These are phyloP conservation scores for Desmodesmus armatus DNA, from an alignment of 139 green algal species.

Conservation along the genomic window DNA sequence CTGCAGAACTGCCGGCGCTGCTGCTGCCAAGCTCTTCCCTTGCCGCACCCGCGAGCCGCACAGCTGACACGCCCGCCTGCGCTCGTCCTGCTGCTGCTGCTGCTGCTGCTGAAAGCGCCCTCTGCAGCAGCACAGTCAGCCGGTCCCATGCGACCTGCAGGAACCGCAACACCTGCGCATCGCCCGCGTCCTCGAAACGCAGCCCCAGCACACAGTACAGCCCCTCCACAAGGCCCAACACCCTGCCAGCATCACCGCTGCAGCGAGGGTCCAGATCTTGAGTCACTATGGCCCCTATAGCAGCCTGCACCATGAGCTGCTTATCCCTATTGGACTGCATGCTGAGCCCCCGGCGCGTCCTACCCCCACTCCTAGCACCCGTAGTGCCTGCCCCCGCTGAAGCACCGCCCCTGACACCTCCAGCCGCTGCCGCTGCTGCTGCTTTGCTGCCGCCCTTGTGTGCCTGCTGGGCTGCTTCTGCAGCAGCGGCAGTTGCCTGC, in stretches of 20 bases:
- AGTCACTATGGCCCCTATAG: not conserved
- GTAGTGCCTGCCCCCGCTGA: not conserved
- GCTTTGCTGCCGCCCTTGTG: not conserved
- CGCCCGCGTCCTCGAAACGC: not conserved
- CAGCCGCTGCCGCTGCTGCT: not conserved
- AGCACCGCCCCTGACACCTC: not conserved
- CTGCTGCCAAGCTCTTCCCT: not conserved
- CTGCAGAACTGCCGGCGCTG: slow-evolving; percentile 18
- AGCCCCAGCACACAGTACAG: slow-evolving; percentile 9
- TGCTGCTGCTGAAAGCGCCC: not conserved
- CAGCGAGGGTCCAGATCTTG: slow-evolving; percentile 13
- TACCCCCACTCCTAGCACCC: not conserved
- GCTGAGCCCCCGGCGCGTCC: not conserved
- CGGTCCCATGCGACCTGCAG: slow-evolving; percentile 9
- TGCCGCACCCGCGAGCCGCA: not conserved
- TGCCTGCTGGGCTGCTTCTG: no score
- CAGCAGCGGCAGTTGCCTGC: no score
- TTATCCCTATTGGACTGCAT: not conserved
- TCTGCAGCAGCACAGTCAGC: not conserved
- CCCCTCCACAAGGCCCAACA: slow-evolving; percentile 16
- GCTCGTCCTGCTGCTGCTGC: not conserved
- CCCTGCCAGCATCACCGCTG: not conserved
- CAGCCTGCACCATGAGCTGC: slow-evolving; percentile 18
- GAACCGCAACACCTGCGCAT: not conserved
- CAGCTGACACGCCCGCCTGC: not conserved